These are phyloP conservation scores for Saraca asoca DNA, from an alignment of 331 rosid genomes.

Conservation along the genomic window DNA sequence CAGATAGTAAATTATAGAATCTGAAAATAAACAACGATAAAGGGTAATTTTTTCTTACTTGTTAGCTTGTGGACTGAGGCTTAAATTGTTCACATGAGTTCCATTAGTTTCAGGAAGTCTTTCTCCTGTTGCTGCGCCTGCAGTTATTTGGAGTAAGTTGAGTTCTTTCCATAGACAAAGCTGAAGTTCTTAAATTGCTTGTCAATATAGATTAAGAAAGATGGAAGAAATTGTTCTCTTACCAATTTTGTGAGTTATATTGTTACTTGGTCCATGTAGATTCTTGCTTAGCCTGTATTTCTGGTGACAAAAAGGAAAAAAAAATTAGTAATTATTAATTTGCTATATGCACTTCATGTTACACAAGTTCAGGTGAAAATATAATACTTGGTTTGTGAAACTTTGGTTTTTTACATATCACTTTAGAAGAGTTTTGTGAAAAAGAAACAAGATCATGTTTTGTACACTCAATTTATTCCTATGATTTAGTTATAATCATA, in stretches of 20 bases:
- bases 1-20: constrained; percentile 5
- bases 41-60: constrained; percentile 48
- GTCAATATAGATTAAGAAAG: constrained; percentile 15
- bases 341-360: neutral
- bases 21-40: neutral
- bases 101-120: constrained; percentile 68
- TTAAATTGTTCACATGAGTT: constrained; percentile 63
- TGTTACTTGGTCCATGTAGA: constrained; percentile 72
- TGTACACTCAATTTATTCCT: neutral
- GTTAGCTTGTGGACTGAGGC: constrained; percentile 65
- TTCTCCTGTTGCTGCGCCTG: constrained; percentile 51
- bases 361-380: constrained; percentile 26
- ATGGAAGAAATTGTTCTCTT: constrained; percentile 38
- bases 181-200: constrained; percentile 20
- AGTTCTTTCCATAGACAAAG: constrained; percentile 8
- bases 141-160: constrained; percentile 37
- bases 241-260: constrained; percentile 64
- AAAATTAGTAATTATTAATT: constrained; percentile 39
- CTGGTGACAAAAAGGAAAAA: constrained; percentile 44
- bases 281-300: constrained; percentile 96
- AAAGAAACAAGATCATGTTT: neutral
- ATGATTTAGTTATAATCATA: too few species aligned
- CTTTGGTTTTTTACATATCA: neutral
- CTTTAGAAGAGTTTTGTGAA: neutral
- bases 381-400: neutral